phyloP scores from a whole-genome alignment of 2,329 filamentous ascomycete genomes.

The Emergomyces pasteurianus region DNA sequence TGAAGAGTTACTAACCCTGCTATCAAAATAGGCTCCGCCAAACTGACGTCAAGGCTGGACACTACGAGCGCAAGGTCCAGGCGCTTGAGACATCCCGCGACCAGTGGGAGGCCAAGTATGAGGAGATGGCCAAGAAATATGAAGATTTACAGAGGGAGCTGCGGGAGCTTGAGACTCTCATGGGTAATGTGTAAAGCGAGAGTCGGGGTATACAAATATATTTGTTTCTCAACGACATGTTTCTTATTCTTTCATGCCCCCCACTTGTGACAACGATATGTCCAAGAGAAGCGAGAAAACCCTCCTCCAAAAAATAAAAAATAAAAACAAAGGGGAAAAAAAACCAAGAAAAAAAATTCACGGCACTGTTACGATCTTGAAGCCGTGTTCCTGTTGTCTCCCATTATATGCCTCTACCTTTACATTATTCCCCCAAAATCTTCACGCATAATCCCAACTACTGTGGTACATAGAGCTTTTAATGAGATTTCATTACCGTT shows the following conservation, averaged over 20 bases:
- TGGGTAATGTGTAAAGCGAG: constrained; percentile 67
- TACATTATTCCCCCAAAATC: constrained; percentile 1
- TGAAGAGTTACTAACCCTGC: background rate
- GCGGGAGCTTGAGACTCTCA: constrained; percentile 79
- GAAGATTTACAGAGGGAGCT: constrained; percentile 73
- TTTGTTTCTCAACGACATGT: background rate
- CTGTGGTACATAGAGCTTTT: constrained; percentile 6
- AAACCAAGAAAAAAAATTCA: too few species aligned
- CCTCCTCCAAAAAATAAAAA: too few species aligned
- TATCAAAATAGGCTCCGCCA: constrained; percentile 65
- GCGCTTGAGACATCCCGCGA: constrained; percentile 85
- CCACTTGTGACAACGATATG: background rate
- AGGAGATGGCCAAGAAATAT: constrained; percentile 94
- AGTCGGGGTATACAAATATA: background rate
- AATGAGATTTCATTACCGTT: background rate
- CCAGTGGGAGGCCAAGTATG: constrained; percentile 95
- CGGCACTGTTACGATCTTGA: background rate
- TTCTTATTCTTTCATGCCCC: background rate
- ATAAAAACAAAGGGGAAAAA: too few species aligned
- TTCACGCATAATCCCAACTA: background rate
- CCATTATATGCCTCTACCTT: background rate
- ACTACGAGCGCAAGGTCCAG: constrained; percentile 99
- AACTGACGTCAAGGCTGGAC: constrained; percentile 97
- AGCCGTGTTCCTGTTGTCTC: background rate
- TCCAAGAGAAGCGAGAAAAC: background rate